Conservation (phyloP, 2,329 filamentous ascomycete species). For the Monosporascus cannonballus region DNA sequence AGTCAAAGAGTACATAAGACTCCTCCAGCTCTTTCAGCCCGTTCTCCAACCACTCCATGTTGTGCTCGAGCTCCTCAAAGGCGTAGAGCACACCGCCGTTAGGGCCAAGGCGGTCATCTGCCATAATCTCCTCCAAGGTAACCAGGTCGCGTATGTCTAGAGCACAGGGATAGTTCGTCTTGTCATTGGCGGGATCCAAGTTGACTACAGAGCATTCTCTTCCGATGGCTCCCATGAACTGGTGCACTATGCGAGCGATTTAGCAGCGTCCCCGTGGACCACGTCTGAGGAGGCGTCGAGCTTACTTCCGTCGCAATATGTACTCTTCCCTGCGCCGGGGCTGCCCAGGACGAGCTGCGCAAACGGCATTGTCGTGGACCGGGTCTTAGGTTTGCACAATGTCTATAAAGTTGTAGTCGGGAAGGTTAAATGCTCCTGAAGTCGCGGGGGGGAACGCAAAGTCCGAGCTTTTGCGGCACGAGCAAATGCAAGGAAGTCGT, state of each 20-base stretch:
- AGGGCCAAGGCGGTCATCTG: slow-evolving; percentile 79
- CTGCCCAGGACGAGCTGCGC: slow-evolving; percentile 86
- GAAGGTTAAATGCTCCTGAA: too few species aligned
- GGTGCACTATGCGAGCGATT: slow-evolving; percentile 59
- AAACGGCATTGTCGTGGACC: slow-evolving; percentile 46
- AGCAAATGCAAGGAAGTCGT: too few species aligned
- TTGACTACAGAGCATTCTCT: slow-evolving; percentile 94
- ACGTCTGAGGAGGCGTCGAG: slow-evolving; percentile 7
- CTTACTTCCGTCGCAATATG: slow-evolving; percentile 91
- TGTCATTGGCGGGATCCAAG: slow-evolving; percentile 94
- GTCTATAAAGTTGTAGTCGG: too few species aligned
- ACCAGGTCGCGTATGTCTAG: slow-evolving; percentile 86
- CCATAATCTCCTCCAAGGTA: slow-evolving; percentile 92
- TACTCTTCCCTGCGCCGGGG: slow-evolving; percentile 92
- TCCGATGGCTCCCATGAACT: slow-evolving; percentile 94
- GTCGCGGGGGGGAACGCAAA: too few species aligned
- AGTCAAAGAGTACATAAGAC: slow-evolving; percentile 93
- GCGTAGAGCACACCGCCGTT: slow-evolving; percentile 93
- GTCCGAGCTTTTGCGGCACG: too few species aligned
- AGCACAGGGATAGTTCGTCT: slow-evolving; percentile 80
- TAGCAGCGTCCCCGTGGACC: slow-evolving; percentile 1
- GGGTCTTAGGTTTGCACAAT: neutral
- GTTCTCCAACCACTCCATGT: slow-evolving; percentile 85
- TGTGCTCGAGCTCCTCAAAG: slow-evolving; percentile 89
- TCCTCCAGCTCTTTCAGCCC: slow-evolving; percentile 75